Conservation (phyloP, 495 filamentous ascomycete genomes). For the Talaromyces stipitatus region DNA sequence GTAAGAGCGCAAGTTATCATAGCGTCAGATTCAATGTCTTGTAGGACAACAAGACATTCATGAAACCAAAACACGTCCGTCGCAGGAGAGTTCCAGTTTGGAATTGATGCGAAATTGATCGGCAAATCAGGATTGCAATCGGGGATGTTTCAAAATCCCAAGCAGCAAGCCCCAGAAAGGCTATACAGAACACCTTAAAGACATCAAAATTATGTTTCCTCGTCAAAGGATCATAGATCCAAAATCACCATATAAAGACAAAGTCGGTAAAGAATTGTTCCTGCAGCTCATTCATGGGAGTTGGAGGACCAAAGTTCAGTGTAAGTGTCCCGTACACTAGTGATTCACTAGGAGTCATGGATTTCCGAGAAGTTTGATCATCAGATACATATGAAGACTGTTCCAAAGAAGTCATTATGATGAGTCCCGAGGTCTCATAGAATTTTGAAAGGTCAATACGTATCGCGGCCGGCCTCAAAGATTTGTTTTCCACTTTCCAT, state of each 20-base stretch:
- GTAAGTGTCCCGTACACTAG: neutral
- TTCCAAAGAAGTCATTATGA: neutral
- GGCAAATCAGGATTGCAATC: slow-evolving; percentile 8
- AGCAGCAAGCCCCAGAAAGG: slow-evolving; percentile 13
- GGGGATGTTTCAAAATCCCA: slow-evolving; percentile 13
- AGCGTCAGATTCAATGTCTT: slow-evolving; percentile 7
- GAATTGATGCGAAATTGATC: slow-evolving; percentile 7
- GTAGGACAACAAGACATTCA: slow-evolving; percentile 8
- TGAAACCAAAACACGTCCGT: slow-evolving; percentile 12
- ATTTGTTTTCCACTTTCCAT: neutral
- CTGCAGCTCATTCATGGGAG: slow-evolving; percentile 13
- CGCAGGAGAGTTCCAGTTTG: slow-evolving; percentile 6
- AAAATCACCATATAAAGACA: slow-evolving; percentile 11
- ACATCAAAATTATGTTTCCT: slow-evolving; percentile 6
- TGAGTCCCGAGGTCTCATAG: neutral
- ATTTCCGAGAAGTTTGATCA: neutral
- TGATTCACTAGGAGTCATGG: neutral
- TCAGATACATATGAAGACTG: neutral
- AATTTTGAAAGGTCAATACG: neutral
- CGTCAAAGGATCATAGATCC: slow-evolving; percentile 12
- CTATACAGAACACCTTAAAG: slow-evolving; percentile 9
- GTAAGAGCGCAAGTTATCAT: slow-evolving; percentile 8
- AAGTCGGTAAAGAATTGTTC: slow-evolving; percentile 12
- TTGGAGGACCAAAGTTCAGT: slow-evolving; percentile 9
- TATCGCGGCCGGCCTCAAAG: neutral